Evolutionary conservation across 2,329 filamentous ascomycete genomes (phyloP).

Genomic region (Colletotrichum endophyticum): DNA sequence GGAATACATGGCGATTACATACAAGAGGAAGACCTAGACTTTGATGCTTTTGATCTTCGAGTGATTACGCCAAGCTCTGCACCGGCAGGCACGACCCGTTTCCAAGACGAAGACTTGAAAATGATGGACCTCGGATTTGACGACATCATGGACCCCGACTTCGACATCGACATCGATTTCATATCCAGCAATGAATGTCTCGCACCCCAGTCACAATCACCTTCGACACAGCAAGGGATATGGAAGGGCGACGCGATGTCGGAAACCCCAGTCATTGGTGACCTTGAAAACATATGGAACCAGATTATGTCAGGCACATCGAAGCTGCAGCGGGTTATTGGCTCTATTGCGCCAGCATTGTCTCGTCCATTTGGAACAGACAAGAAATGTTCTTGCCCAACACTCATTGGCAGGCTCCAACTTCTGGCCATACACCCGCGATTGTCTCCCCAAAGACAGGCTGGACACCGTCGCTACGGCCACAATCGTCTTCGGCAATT

Average conservation of each 20-base stretch:
- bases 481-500: neutral
- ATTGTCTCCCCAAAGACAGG: neutral
- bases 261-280: neutral
- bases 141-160: neutral
- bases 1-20: neutral
- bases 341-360: neutral
- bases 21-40: neutral
- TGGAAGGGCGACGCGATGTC: neutral
- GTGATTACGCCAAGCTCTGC: neutral
- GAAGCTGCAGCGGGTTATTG: neutral
- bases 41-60: neutral
- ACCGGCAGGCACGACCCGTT: neutral
- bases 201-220: neutral
- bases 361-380: neutral
- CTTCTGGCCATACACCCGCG: neutral
- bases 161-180: neutral
- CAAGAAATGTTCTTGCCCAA: neutral
- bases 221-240: neutral
- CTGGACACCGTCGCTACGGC: neutral
- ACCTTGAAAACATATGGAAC: neutral
- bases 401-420: neutral
- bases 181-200: neutral
- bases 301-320: neutral
- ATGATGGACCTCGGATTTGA: neutral
- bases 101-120: neutral